phyloP scores from a whole-genome alignment of 2,329 filamentous ascomycete genomes.

The Phialemonium atrogriseum region DNA sequence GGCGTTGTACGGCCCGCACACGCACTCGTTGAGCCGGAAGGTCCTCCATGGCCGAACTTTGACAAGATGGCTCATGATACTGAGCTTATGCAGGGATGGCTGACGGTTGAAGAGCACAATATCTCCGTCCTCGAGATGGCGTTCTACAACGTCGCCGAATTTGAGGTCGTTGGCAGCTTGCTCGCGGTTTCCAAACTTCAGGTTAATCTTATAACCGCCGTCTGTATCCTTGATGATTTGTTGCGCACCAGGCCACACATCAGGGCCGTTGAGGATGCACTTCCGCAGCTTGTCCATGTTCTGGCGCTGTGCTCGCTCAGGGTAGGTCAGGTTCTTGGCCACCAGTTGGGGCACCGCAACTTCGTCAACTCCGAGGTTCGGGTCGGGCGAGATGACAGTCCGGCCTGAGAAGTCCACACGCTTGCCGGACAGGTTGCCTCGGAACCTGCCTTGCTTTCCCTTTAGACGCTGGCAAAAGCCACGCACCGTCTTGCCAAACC shows the following conservation, averaged over 20 bases:
- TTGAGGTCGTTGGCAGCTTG: conserved; percentile 65
- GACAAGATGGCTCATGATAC: conserved; percentile 92
- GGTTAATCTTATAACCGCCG: conserved; percentile 58
- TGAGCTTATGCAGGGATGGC: conserved; percentile 94
- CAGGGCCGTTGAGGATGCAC: conserved; percentile 67
- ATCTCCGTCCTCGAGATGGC: conserved; percentile 90
- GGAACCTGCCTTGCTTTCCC: conserved; percentile 94
- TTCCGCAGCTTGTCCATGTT: conserved; percentile 76
- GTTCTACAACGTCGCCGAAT: conserved; percentile 83
- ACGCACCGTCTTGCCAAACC: conserved; percentile 79
- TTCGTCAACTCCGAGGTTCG: conserved; percentile 86
- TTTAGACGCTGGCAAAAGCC: conserved; percentile 94
- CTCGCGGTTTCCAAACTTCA: conserved; percentile 67
- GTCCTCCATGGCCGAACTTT: conserved; percentile 94
- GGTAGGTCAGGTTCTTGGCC: conserved; percentile 95
- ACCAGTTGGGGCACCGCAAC: conserved; percentile 87
- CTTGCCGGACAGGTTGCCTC: conserved; percentile 94
- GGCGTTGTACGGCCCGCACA: conserved; percentile 95
- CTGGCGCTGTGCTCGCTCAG: conserved; percentile 75
- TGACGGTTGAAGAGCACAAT: conserved; percentile 97
- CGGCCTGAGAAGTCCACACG: conserved; percentile 97
- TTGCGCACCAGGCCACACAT: conserved; percentile 82
- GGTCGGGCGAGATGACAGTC: conserved; percentile 96
- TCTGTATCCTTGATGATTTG: conserved; percentile 63
- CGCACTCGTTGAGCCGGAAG: conserved; percentile 95